phyloP scores from a whole-genome alignment of 495 filamentous ascomycete species.

The Barbatosphaeria neglecta region DNA sequence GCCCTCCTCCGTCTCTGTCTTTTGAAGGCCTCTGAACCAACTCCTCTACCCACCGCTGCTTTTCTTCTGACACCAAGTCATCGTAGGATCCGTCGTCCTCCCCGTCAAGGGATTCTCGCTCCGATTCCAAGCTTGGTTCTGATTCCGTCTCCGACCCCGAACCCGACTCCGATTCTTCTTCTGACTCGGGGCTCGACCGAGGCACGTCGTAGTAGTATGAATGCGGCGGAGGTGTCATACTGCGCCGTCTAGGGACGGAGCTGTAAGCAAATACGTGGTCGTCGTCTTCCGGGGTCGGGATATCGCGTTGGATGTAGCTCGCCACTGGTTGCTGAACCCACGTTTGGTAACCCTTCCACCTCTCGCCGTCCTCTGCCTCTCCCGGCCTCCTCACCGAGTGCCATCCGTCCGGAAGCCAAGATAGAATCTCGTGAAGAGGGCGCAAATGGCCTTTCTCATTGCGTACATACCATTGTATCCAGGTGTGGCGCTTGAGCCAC shows the following conservation, averaged over 20 bases:
- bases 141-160: neutral
- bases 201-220: no score
- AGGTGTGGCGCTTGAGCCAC: slow-evolving; percentile 24
- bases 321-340: neutral
- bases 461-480: slow-evolving; percentile 24
- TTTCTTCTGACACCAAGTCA: neutral
- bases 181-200: neutral
- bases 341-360: slow-evolving; percentile 2
- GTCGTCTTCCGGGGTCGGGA: no score
- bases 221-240: no score
- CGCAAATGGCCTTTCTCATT: slow-evolving; percentile 16
- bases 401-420: neutral
- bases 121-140: neutral
- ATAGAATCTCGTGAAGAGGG: slow-evolving; percentile 11
- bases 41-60: neutral
- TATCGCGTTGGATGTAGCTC: neutral
- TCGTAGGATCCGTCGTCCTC: neutral
- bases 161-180: slow-evolving; percentile 1
- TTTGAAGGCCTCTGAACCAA: neutral
- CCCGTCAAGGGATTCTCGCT: neutral
- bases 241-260: no score
- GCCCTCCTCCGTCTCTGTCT: neutral
- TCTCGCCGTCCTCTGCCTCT: neutral
- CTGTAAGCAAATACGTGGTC: no score
- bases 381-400: slow-evolving; percentile 1